phyloP scores from a whole-genome alignment of 371 early-diverging fungal species.

The Mortierella sp. region DNA sequence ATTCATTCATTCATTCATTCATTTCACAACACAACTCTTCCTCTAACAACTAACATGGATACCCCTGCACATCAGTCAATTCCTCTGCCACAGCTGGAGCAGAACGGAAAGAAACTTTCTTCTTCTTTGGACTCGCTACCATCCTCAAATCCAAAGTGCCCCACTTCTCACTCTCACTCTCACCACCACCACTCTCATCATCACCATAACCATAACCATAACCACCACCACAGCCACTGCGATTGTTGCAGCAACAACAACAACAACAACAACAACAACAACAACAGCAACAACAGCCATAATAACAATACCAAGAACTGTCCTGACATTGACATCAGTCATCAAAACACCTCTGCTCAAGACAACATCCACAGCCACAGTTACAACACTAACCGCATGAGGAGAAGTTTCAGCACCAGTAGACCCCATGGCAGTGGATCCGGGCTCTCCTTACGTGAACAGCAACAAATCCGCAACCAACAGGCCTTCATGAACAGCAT shows the following conservation, averaged over 20 bases:
- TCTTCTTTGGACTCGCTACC: not conserved
- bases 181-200: slow-evolving; percentile 1
- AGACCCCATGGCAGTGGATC: slow-evolving; percentile 1
- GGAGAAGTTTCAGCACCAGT: not conserved
- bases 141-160: not conserved
- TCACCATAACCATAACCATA: not conserved
- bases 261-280: too few relatives aligned
- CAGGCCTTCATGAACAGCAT: slow-evolving; percentile 1
- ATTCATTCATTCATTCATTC: not conserved
- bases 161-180: not conserved
- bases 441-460: slow-evolving; percentile 29
- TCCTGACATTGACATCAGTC: not conserved
- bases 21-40: not conserved
- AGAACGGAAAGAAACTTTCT: slow-evolving; percentile 15
- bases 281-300: slow-evolving; percentile 1
- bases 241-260: too few relatives aligned
- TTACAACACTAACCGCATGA: not conserved
- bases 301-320: not conserved
- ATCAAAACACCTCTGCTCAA: not conserved
- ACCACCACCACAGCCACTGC: too few relatives aligned
- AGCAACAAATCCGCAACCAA: slow-evolving; percentile 19
- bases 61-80: slow-evolving; percentile 7
- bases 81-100: slow-evolving; percentile 4
- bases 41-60: not conserved
- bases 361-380: not conserved